These are phyloP conservation scores for Solanum bulbocastanum DNA, from an alignment of 257 asterid species.

Conservation along the genomic window DNA sequence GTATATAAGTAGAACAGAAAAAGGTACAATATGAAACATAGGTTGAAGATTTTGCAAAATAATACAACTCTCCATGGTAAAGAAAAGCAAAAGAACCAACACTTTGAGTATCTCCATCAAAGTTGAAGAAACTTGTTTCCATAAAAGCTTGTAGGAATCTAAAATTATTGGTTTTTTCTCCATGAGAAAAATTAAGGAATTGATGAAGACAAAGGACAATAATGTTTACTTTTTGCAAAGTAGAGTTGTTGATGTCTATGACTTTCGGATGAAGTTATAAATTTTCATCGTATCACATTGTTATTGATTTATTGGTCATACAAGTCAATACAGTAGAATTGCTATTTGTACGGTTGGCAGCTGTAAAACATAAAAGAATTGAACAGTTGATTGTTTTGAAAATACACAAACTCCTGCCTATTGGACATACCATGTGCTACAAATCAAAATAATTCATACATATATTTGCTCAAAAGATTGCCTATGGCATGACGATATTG, in stretches of 20 bases:
- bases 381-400: neutral
- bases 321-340: neutral
- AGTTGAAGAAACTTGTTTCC: conserved; percentile 15
- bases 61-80: conserved; percentile 22
- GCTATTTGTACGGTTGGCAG: neutral
- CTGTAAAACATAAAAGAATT: neutral
- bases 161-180: neutral
- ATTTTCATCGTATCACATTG: neutral
- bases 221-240: neutral
- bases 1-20: conserved; percentile 11
- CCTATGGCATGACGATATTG: neutral
- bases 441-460: neutral
- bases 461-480: neutral
- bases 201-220: neutral
- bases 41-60: conserved; percentile 15
- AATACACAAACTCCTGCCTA: neutral
- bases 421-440: neutral
- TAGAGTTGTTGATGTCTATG: neutral
- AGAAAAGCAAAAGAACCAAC: conserved; percentile 16
- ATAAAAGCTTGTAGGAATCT: conserved; percentile 2
- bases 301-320: neutral
- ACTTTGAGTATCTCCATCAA: conserved; percentile 13
- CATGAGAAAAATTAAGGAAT: neutral
- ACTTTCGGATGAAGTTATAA: neutral
- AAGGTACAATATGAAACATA: conserved; percentile 14